Evolutionary conservation across 495 filamentous ascomycete species (phyloP).

Genomic region (Amphirosellinia nigrospora): DNA sequence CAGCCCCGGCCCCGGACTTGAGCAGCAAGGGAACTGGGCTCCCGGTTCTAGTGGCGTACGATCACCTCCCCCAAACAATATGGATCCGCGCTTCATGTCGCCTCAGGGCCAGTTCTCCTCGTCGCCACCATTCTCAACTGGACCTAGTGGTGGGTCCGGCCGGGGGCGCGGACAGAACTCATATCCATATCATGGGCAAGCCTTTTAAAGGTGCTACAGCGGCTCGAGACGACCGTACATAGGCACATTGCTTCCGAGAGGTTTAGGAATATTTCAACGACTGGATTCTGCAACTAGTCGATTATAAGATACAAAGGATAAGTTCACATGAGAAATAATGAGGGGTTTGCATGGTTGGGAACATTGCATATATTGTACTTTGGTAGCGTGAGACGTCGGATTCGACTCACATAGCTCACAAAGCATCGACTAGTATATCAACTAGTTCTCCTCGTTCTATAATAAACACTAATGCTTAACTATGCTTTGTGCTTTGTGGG

Average conservation of each 20-base stretch:
- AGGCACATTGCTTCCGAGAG: neutral
- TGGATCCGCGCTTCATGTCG: constrained; percentile 35
- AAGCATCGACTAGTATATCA: constrained; percentile 4
- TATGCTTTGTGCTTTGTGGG: too few species aligned
- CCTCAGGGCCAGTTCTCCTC: constrained; percentile 38
- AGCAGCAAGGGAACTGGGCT: constrained; percentile 35
- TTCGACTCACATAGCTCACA: neutral
- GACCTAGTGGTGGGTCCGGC: constrained; percentile 1
- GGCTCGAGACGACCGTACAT: neutral
- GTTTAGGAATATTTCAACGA: neutral
- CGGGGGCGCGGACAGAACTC: constrained; percentile 39
- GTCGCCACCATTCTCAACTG: constrained; percentile 19
- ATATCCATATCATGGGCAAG: constrained; percentile 48
- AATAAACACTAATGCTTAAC: neutral
- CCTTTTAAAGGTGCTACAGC: constrained; percentile 38
- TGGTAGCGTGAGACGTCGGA: neutral
- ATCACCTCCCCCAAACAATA: constrained; percentile 36
- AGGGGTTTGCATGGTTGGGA: constrained; percentile 25
- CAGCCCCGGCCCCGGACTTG: constrained; percentile 28
- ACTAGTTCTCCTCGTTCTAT: neutral
- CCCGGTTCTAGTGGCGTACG: constrained; percentile 40
- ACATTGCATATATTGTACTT: constrained; percentile 19
- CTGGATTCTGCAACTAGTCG: neutral
- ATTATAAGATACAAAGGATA: constrained; percentile 28
- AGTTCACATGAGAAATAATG: constrained; percentile 33